Percentiles rank a stretch among this genome's conserved stretches.
Conservation (phyloP, 257 asterid species). For the Primulina huaijiensis region DNA sequence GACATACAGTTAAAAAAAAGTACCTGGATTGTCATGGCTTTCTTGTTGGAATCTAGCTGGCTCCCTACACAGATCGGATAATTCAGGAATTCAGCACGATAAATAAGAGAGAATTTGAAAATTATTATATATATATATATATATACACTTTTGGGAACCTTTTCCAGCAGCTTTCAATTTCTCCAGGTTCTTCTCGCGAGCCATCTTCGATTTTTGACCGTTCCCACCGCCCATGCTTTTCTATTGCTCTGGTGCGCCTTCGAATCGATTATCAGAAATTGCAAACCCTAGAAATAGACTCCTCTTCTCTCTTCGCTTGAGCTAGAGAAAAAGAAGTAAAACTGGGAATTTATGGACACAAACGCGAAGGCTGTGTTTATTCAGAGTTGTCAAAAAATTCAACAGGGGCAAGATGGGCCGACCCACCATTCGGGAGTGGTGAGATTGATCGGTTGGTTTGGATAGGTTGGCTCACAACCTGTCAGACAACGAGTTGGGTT, state of each 20-base stretch:
- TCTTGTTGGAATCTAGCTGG: slow-evolving; percentile 50
- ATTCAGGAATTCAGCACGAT: slow-evolving; percentile 23
- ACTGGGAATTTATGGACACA: neutral
- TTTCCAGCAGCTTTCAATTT: slow-evolving; percentile 51
- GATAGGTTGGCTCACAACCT: too few relatives aligned
- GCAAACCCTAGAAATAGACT: slow-evolving; percentile 26
- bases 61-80: slow-evolving; percentile 38
- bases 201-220: slow-evolving; percentile 78
- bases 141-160: too few relatives aligned
- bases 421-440: too few relatives aligned
- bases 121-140: too few relatives aligned
- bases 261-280: neutral
- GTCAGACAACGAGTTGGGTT: too few relatives aligned
- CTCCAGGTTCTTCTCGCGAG: slow-evolving; percentile 81
- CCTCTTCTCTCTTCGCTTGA: slow-evolving; percentile 7
- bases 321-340: slow-evolving; percentile 21
- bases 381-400: too few relatives aligned
- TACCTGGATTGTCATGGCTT: slow-evolving; percentile 54
- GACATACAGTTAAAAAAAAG: neutral
- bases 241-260: neutral
- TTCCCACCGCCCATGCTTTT: slow-evolving; percentile 79
- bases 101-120: neutral
- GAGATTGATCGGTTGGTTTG: too few relatives aligned
- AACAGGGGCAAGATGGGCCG: too few relatives aligned
- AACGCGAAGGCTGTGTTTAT: neutral